Percentiles rank a stretch among this genome's conserved stretches.
Conservation (phyloP, 1,284 basidiomycete species). For the Pseudozyma pruni region DNA sequence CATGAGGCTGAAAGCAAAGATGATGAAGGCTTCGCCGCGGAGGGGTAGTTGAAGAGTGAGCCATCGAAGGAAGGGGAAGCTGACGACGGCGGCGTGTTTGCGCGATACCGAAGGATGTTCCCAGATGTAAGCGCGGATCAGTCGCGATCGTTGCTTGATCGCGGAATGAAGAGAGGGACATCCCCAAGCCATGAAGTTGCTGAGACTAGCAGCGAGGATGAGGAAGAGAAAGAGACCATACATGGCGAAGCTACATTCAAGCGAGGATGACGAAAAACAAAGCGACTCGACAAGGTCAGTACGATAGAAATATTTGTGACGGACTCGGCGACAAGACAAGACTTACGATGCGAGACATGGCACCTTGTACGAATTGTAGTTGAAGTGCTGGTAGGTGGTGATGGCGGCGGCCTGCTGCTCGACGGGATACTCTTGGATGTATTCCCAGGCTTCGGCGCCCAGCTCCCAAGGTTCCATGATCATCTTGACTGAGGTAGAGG, state of each 20-base stretch:
- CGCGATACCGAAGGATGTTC: slow-evolving; percentile 24
- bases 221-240: slow-evolving; percentile 28
- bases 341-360: slow-evolving; percentile 26
- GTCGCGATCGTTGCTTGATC: slow-evolving; percentile 4
- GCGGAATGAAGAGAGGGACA: slow-evolving; percentile 2
- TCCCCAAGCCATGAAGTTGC: slow-evolving; percentile 11
- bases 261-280: too few relatives aligned
- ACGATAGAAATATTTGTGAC: too few relatives aligned
- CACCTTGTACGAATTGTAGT: slow-evolving; percentile 35
- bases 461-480: slow-evolving; percentile 25
- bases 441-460: slow-evolving; percentile 11
- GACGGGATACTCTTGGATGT: slow-evolving; percentile 15
- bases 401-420: slow-evolving; percentile 9
- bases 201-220: slow-evolving; percentile 14
- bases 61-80: slow-evolving; percentile 24
- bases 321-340: not conserved
- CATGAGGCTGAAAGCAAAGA: slow-evolving; percentile 28
- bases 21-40: slow-evolving; percentile 37
- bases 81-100: slow-evolving; percentile 26
- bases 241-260: slow-evolving; percentile 18
- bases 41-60: slow-evolving; percentile 47
- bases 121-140: slow-evolving; percentile 24
- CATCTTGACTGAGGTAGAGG: too few relatives aligned
- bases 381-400: slow-evolving; percentile 18
- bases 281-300: too few relatives aligned